Evolutionary conservation across 2,329 filamentous ascomycete species (phyloP), one percentile per base, ranked within the genome.

Genomic region (Fusarium concolor): DNA sequence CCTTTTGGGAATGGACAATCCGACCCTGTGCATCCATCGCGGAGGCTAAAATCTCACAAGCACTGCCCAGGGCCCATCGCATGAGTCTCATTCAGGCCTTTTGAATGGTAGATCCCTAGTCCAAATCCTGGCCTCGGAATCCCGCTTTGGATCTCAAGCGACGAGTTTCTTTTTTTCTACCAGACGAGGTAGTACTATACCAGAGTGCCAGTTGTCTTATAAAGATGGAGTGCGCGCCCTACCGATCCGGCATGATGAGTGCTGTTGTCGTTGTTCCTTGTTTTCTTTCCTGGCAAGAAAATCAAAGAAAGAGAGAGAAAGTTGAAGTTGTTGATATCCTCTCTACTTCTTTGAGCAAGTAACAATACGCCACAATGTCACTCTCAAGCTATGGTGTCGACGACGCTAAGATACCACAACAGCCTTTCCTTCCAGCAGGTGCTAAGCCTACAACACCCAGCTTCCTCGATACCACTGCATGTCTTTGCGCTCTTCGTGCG

Each of bases 401-500:
- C 38, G 55, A 46, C 29, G 67, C 67, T 41, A 53, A 62, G 55
- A 37, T 77, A 20, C 78, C 78, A 3, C 79, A 82, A 61, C 76
- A 81, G 45, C 80, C 80, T 3, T 81, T 79, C 61, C 70, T 78
- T 26, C n/a, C n/a, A n/a, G 77, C 80, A 1, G 71, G 71, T n/a
- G 72, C 74, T 5, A 35, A 51, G 0, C 66, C 71, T 1, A 37
- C 60, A n/a, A 79, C 79, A 3, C 80, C 80, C 22, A 73, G 71
- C 29, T 82, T 82, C 49, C 77, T 82, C 42, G 80, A 82, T 57
- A 78, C 75, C 5, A 70, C 73, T 17, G 80, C 79, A 12, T 82
- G 80, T 51, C 72, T 81, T 24, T 82, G 80, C 42, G 76, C 78
- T 15, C 67, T 81, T 14, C 74, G 75, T 22, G 42, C 65, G 18